Evolutionary conservation across 2,329 filamentous ascomycete species (phyloP).

Genomic region (Penicillium occitanis): DNA sequence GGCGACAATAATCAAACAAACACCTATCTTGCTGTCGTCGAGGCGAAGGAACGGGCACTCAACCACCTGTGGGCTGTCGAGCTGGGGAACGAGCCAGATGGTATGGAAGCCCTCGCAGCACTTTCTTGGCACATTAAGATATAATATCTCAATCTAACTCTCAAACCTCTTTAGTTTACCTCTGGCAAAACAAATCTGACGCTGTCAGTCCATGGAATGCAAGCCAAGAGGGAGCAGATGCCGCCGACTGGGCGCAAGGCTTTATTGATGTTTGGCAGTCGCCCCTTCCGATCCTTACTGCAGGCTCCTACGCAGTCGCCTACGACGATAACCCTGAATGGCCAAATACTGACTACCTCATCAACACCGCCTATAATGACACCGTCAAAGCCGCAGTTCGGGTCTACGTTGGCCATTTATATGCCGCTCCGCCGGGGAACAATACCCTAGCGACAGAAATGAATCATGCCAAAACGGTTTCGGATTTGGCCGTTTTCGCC

Average conservation of each 20-base stretch:
- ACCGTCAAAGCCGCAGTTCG: constrained; percentile 1
- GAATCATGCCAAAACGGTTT: constrained; percentile 9
- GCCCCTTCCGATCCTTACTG: constrained; percentile 3
- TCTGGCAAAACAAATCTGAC: constrained; percentile 4
- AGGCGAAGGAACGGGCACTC: background rate
- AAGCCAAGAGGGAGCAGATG: constrained; percentile 11
- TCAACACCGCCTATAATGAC: constrained; percentile 5
- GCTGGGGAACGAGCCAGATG: constrained; percentile 7
- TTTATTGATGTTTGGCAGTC: constrained; percentile 8
- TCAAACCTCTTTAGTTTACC: constrained; percentile 4
- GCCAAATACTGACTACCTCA: constrained; percentile 11
- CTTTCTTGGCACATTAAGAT: background rate
- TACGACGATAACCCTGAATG: background rate
- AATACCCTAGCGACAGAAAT: constrained; percentile 5
- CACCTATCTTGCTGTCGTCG: background rate
- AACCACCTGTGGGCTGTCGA: background rate
- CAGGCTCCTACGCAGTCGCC: constrained; percentile 8
- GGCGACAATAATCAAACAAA: constrained; percentile 1
- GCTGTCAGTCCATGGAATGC: constrained; percentile 8
- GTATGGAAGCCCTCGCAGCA: constrained; percentile 1
- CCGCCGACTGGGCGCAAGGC: constrained; percentile 6
- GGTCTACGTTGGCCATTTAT: constrained; percentile 12
- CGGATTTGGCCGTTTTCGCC: constrained; percentile 1
- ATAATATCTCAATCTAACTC: background rate
- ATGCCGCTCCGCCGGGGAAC: constrained; percentile 3